phyloP scores from a whole-genome alignment of 1,139 yeast genomes.

The Taiozyma sp. region DNA sequence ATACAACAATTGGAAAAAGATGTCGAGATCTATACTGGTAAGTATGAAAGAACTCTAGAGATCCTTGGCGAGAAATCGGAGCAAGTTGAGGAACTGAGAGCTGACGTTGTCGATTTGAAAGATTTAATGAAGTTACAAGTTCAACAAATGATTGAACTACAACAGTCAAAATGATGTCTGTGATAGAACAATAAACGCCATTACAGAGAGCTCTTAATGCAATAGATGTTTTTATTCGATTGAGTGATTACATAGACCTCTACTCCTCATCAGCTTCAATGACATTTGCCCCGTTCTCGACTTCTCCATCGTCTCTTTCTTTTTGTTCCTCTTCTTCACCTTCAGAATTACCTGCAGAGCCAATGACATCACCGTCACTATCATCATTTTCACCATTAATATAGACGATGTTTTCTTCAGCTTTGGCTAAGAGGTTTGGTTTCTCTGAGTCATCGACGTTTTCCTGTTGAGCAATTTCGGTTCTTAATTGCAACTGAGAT shows the following conservation, averaged over 20 bases:
- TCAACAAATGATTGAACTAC: slow-evolving; percentile 56
- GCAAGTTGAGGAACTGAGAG: slow-evolving; percentile 74
- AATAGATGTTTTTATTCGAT: neutral
- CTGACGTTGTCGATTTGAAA: slow-evolving; percentile 86
- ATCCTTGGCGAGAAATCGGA: slow-evolving; percentile 88
- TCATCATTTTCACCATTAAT: slow-evolving; percentile 52
- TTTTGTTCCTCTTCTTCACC: slow-evolving; percentile 19
- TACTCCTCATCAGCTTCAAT: slow-evolving; percentile 11
- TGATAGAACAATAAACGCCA: neutral
- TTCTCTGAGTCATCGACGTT: slow-evolving; percentile 2
- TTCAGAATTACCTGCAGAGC: slow-evolving; percentile 20
- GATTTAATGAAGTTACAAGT: slow-evolving; percentile 79
- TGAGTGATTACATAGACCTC: neutral
- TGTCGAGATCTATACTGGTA: neutral
- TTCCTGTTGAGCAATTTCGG: slow-evolving; percentile 36
- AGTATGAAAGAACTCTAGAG: slow-evolving; percentile 46
- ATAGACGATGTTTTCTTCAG: slow-evolving; percentile 38
- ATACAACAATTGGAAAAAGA: slow-evolving; percentile 35
- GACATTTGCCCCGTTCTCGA: slow-evolving; percentile 8
- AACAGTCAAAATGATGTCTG: slow-evolving; percentile 10
- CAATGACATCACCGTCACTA: slow-evolving; percentile 32
- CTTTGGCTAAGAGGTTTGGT: slow-evolving; percentile 12
- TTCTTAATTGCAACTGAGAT: slow-evolving; percentile 68
- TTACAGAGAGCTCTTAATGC: neutral
- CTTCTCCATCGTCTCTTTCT: slow-evolving; percentile 15